A percentile compares a stretch with the other conserved stretches of the same genome.
Conservation (phyloP, 225 moss, liverwort and hornwort genomes). For the Polytrichum commune region DNA sequence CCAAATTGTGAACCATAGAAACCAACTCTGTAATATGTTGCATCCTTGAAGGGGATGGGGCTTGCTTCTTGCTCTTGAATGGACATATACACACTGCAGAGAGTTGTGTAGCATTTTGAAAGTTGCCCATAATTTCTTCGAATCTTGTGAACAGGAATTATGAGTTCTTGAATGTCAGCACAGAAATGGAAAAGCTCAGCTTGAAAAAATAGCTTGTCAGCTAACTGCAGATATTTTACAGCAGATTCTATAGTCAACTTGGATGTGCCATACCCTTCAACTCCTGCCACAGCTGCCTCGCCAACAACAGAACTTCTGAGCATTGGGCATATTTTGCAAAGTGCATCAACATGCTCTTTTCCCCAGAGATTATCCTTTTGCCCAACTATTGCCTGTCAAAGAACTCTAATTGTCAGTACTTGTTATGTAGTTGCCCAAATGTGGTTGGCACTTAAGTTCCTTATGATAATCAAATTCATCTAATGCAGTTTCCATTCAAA, state of each 20-base stretch:
- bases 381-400: slow-evolving; percentile 82
- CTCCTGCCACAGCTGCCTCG: slow-evolving; percentile 96
- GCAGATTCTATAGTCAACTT: slow-evolving; percentile 97
- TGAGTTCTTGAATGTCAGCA: slow-evolving; percentile 88
- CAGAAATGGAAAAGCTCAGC: slow-evolving; percentile 97
- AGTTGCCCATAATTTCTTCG: slow-evolving; percentile 86
- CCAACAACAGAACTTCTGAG: slow-evolving; percentile 82
- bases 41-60: slow-evolving; percentile 97
- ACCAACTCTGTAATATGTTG: slow-evolving; percentile 97
- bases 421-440: background rate
- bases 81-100: slow-evolving; percentile 84
- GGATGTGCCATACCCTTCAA: slow-evolving; percentile 97
- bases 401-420: background rate
- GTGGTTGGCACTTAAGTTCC: background rate
- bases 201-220: slow-evolving; percentile 87
- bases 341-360: slow-evolving; percentile 79
- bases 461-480: background rate
- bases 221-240: slow-evolving; percentile 96
- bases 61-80: slow-evolving; percentile 92
- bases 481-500: too few relatives aligned
- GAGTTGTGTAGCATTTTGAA: slow-evolving; percentile 90
- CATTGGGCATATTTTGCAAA: slow-evolving; percentile 94
- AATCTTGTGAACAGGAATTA: slow-evolving; percentile 89
- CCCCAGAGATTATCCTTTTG: slow-evolving; percentile 90
- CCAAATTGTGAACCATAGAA: slow-evolving; percentile 93